phyloP scores from a whole-genome alignment of 345 rosid genomes.

The Trapa incisa region DNA sequence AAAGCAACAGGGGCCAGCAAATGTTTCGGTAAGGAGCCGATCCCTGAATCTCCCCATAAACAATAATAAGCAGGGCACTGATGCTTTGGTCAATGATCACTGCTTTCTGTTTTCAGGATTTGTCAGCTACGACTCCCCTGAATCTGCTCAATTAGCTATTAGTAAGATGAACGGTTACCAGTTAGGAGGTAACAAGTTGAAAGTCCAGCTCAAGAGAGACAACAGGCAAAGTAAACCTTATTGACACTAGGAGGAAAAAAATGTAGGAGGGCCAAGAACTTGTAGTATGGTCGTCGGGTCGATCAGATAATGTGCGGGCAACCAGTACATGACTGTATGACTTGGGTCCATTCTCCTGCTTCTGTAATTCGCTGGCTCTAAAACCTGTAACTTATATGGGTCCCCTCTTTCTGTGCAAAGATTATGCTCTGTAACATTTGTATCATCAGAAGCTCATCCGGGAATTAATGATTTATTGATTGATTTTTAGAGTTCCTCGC shows the following conservation, averaged over 20 bases:
- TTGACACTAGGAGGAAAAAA: neutral
- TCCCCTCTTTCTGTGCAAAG: slow-evolving; percentile 4
- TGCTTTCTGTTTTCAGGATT: slow-evolving; percentile 47
- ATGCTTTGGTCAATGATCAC: neutral
- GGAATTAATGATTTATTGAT: neutral
- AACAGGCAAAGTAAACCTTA: slow-evolving; percentile 39
- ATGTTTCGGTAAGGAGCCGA: slow-evolving; percentile 71
- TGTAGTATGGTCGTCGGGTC: neutral
- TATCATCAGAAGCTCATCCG: too few relatives aligned
- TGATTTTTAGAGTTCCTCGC: neutral
- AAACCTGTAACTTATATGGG: slow-evolving; percentile 49
- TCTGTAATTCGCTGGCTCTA: neutral
- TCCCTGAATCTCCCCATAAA: neutral
- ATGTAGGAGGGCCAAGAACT: neutral
- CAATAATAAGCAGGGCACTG: neutral
- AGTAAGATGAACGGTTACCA: slow-evolving; percentile 72
- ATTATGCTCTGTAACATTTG: neutral
- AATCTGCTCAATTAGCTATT: slow-evolving; percentile 76
- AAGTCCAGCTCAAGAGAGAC: slow-evolving; percentile 97
- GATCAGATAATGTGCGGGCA: too few relatives aligned
- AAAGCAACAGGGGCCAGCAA: slow-evolving; percentile 95
- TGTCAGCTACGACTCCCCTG: slow-evolving; percentile 79
- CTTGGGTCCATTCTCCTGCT: neutral
- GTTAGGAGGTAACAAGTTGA: slow-evolving; percentile 91
- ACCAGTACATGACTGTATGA: too few relatives aligned